Conservation (phyloP, 148 eudicot genomes). For the Fagopyrum esculentum region DNA sequence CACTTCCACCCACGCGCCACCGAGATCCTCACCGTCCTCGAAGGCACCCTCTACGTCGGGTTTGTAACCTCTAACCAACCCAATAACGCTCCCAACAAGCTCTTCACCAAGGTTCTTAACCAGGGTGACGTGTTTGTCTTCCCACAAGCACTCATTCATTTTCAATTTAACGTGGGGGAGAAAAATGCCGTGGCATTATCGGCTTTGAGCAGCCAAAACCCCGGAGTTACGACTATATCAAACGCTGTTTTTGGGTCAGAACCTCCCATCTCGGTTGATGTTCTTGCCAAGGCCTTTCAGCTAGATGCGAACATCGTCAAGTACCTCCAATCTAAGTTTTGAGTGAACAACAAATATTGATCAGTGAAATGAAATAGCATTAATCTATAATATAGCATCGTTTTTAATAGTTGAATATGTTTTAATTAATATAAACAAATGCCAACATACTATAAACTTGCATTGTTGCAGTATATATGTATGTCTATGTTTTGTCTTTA, state of each 20-base stretch:
- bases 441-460: too few species aligned
- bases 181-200: not conserved
- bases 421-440: too few species aligned
- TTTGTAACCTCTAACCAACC: conserved; percentile 13
- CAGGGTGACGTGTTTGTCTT: conserved; percentile 23
- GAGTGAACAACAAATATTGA: not conserved
- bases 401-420: too few species aligned
- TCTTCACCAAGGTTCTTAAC: conserved; percentile 17
- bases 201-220: not conserved
- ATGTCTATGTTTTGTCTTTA: too few species aligned
- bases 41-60: conserved; percentile 2
- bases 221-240: not conserved
- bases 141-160: conserved; percentile 22
- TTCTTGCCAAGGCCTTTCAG: conserved; percentile 8
- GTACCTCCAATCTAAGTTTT: conserved; percentile 10
- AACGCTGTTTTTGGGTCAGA: not conserved
- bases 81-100: conserved; percentile 6
- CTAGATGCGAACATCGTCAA: not conserved
- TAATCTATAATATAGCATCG: too few species aligned
- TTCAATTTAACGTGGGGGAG: conserved; percentile 13
- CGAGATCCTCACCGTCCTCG: not conserved
- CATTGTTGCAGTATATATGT: too few species aligned
- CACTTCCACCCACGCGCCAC: conserved; percentile 13
- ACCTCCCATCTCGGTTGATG: conserved; percentile 4
- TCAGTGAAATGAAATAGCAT: not conserved